Conservation (phyloP, 306 rosid species). For the Elaeagnus macrophylla region DNA sequence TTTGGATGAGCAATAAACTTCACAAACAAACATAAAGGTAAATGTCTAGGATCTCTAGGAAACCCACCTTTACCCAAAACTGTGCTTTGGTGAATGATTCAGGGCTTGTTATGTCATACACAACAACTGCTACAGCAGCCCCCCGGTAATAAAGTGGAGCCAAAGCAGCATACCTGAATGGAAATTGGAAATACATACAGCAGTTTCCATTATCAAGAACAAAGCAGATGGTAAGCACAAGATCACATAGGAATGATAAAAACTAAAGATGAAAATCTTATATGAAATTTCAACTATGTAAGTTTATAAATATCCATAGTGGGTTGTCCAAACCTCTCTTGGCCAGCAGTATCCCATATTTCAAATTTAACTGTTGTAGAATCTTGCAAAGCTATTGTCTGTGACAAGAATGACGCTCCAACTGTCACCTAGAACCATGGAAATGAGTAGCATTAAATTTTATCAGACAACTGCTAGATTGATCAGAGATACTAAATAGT, state of each 20-base stretch:
- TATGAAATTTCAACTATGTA: neutral
- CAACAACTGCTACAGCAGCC: constrained; percentile 94
- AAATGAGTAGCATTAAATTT: constrained; percentile 14
- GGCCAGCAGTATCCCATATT: constrained; percentile 99
- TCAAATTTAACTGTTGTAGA: constrained; percentile 98
- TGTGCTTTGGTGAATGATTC: constrained; percentile 93
- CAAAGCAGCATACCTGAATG: constrained; percentile 80
- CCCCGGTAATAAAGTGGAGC: constrained; percentile 96
- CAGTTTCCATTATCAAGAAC: constrained; percentile 8
- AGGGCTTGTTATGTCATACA: constrained; percentile 90
- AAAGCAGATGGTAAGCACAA: constrained; percentile 11
- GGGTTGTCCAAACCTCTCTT: constrained; percentile 60
- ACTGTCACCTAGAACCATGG: constrained; percentile 77
- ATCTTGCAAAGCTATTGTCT: constrained; percentile 97
- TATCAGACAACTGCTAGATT: no score
- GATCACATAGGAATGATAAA: neutral
- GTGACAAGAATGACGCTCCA: constrained; percentile 98
- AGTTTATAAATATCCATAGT: neutral
- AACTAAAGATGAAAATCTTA: constrained; percentile 3
- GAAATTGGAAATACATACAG: constrained; percentile 19
- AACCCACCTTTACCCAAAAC: constrained; percentile 95
- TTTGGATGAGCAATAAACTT: neutral
- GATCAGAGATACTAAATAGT: no score
- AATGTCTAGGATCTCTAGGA: constrained; percentile 7
- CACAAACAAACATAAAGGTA: neutral